Evolutionary conservation across 2,329 filamentous ascomycete species (phyloP).

Genomic region (Elsinoe perseae): DNA sequence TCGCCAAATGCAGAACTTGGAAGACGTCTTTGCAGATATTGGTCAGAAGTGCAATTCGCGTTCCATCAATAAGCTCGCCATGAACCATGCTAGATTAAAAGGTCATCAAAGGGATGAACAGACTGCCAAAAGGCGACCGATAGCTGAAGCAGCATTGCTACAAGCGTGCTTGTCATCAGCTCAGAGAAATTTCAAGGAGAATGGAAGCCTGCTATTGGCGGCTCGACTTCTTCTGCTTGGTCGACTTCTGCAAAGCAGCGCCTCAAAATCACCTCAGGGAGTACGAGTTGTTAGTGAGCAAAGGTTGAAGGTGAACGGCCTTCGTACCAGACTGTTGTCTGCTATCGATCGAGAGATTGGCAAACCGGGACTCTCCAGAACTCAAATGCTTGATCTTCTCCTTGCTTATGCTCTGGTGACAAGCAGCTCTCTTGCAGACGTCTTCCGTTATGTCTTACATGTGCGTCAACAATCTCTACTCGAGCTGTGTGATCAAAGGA

Average conservation of each 20-base stretch:
- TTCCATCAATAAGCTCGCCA: slow-evolving; percentile 58
- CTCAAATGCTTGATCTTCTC: slow-evolving; percentile 59
- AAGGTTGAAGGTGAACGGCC: slow-evolving; percentile 53
- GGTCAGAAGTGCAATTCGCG: slow-evolving; percentile 68
- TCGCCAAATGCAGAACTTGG: slow-evolving; percentile 63
- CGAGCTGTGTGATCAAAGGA: slow-evolving; percentile 49
- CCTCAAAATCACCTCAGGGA: slow-evolving; percentile 47
- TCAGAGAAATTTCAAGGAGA: slow-evolving; percentile 45
- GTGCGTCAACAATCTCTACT: slow-evolving; percentile 63
- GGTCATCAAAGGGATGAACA: slow-evolving; percentile 15
- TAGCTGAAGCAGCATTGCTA: slow-evolving; percentile 48
- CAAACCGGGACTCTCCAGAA: slow-evolving; percentile 31
- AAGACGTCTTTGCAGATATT: slow-evolving; percentile 62
- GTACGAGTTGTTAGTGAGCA: slow-evolving; percentile 54
- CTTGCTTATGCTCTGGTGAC: slow-evolving; percentile 76
- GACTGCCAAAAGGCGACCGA: slow-evolving; percentile 32
- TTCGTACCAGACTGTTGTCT: slow-evolving; percentile 58
- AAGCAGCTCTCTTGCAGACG: slow-evolving; percentile 70
- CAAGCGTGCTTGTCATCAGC: slow-evolving; percentile 49
- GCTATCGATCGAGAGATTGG: slow-evolving; percentile 51
- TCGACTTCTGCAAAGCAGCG: slow-evolving; percentile 64
- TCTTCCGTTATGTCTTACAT: slow-evolving; percentile 68
- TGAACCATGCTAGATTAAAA: slow-evolving; percentile 27
- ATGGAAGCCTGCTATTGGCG: slow-evolving; percentile 46
- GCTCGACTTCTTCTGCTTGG: slow-evolving; percentile 65